These are phyloP conservation scores for Monilinia fructicola DNA, from an alignment of 2,329 filamentous ascomycete genomes.

Conservation along the genomic window DNA sequence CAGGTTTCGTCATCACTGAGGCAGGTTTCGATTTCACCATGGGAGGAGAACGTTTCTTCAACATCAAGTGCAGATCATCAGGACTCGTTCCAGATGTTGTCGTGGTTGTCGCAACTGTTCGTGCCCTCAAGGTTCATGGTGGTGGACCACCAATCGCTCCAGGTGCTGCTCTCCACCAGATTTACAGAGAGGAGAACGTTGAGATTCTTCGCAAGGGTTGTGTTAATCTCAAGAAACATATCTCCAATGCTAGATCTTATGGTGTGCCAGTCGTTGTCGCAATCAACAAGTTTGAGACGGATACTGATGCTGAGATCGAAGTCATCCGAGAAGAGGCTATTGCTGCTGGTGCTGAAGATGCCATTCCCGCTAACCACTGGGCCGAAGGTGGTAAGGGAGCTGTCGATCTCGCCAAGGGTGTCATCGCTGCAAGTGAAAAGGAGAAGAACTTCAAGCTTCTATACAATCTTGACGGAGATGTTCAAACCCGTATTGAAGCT, in stretches of 20 bases:
- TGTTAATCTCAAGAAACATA: constrained; percentile 93
- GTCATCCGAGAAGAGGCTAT: constrained; percentile 89
- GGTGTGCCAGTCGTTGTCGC: constrained; percentile 94
- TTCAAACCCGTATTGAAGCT: constrained; percentile 85
- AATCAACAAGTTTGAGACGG: constrained; percentile 94
- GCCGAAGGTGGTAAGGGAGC: constrained; percentile 91
- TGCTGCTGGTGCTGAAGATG: constrained; percentile 88
- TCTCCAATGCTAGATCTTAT: constrained; percentile 83
- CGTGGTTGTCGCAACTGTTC: constrained; percentile 91
- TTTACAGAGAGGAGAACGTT: constrained; percentile 91
- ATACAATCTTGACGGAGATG: constrained; percentile 74
- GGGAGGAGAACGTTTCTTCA: constrained; percentile 99
- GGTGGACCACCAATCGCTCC: constrained; percentile 92
- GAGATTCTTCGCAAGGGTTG: constrained; percentile 88
- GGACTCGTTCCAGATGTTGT: constrained; percentile 91
- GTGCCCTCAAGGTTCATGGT: constrained; percentile 94
- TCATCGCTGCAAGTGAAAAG: constrained; percentile 79
- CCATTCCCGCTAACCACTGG: constrained; percentile 94
- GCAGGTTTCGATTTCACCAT: constrained; percentile 99
- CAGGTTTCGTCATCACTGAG: constrained; percentile 93
- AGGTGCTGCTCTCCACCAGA: constrained; percentile 77
- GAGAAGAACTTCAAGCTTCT: constrained; percentile 85
- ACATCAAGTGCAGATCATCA: constrained; percentile 97
- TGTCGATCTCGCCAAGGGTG: constrained; percentile 80
- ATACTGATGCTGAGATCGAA: constrained; percentile 87